Percentiles rank a stretch among this genome's conserved stretches.
phyloP scores from a whole-genome alignment of 495 filamentous ascomycete species.

The Penicillium roqueforti region DNA sequence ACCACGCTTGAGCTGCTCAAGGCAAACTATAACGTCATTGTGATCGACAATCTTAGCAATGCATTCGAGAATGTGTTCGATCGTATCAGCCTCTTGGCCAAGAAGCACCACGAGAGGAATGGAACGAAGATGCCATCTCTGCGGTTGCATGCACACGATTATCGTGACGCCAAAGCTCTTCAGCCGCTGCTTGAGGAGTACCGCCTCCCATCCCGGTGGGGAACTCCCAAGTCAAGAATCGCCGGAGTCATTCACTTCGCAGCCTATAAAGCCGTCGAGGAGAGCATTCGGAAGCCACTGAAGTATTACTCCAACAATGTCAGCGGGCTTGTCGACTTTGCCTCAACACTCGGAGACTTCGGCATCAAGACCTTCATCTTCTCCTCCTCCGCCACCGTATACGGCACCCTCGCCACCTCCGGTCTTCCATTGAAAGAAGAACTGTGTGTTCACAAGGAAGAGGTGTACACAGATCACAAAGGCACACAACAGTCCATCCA shows the following conservation, averaged over 20 bases:
- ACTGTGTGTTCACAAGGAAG: conserved; percentile 53
- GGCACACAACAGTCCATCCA: conserved; percentile 30
- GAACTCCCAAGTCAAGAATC: conserved; percentile 48
- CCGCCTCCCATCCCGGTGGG: conserved; percentile 32
- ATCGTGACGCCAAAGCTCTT: conserved; percentile 46
- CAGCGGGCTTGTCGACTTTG: conserved; percentile 57
- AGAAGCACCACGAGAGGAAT: conserved; percentile 43
- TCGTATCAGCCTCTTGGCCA: conserved; percentile 48
- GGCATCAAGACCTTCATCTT: conserved; percentile 64
- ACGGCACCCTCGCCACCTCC: conserved; percentile 52
- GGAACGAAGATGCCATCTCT: conserved; percentile 47
- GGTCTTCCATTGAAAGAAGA: conserved; percentile 56
- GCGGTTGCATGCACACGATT: conserved; percentile 56
- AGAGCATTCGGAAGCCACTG: conserved; percentile 50
- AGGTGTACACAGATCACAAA: conserved; percentile 28
- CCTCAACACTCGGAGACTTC: conserved; percentile 50
- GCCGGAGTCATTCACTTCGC: conserved; percentile 62
- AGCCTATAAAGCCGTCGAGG: conserved; percentile 55
- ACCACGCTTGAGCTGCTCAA: conserved; percentile 60
- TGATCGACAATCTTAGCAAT: conserved; percentile 63
- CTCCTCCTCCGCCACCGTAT: conserved; percentile 63
- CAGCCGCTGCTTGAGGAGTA: conserved; percentile 39
- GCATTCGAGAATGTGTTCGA: conserved; percentile 51
- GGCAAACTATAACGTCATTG: conserved; percentile 57
- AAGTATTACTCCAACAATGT: conserved; percentile 66